A percentile compares a stretch with the other conserved stretches of the same genome.
phyloP scores from a whole-genome alignment of 768 basidiomycete genomes.

The Tylopilus subfusipes region DNA sequence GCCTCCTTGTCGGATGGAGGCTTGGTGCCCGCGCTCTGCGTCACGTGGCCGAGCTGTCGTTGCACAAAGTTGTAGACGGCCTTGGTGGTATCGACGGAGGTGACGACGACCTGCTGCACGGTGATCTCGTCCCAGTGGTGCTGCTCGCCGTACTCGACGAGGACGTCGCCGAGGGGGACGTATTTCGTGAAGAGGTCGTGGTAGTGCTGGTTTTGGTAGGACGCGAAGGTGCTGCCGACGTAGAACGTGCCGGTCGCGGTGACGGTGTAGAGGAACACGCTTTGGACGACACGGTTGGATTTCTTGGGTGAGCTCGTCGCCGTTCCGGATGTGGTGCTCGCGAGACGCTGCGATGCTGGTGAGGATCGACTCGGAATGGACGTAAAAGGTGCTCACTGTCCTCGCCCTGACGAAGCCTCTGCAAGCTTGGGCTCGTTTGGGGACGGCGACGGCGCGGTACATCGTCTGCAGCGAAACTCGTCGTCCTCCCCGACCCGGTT shows the following conservation, averaged over 20 bases:
- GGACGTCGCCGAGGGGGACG: conserved; percentile 71
- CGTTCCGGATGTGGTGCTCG: conserved; percentile 37
- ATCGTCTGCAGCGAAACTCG: conserved; percentile 24
- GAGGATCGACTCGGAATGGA: neutral
- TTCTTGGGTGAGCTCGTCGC: conserved; percentile 41
- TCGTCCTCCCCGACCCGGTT: neutral
- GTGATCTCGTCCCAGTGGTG: conserved; percentile 78
- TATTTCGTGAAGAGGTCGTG: conserved; percentile 81
- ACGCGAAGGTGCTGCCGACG: conserved; percentile 72
- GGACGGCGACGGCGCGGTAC: conserved; percentile 56
- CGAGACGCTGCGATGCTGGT: conserved; percentile 46
- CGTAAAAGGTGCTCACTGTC: conserved; percentile 41
- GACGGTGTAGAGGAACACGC: conserved; percentile 64
- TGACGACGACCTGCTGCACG: conserved; percentile 51
- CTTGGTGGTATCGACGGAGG: conserved; percentile 47
- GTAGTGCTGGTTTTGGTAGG: conserved; percentile 75
- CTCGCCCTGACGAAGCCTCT: conserved; percentile 50
- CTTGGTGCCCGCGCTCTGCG: conserved; percentile 26
- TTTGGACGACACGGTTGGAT: conserved; percentile 52
- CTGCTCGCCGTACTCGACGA: conserved; percentile 80
- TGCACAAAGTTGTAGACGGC: conserved; percentile 50
- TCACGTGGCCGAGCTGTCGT: conserved; percentile 42
- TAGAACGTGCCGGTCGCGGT: conserved; percentile 75
- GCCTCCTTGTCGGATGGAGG: conserved; percentile 29
- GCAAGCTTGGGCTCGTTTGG: conserved; percentile 47